phyloP scores from a whole-genome alignment of 2,329 filamentous ascomycete genomes.

The Kalaharituber pfeilii region DNA sequence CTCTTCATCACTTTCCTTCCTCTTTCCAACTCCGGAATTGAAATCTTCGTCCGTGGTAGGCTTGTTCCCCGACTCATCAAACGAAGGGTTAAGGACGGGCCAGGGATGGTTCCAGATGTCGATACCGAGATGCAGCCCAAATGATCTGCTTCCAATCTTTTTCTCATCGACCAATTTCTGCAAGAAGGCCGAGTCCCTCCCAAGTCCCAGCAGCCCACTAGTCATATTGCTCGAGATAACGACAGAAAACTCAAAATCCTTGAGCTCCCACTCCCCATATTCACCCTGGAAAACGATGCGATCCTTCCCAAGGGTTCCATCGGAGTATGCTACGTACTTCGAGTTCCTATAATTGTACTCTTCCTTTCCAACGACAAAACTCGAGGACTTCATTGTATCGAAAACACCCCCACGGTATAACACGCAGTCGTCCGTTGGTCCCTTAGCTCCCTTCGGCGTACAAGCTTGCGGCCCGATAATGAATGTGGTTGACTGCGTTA shows the following conservation, averaged over 20 bases:
- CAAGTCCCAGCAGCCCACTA: constrained; percentile 13
- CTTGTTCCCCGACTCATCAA: constrained; percentile 5
- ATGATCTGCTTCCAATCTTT: constrained; percentile 7
- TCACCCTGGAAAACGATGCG: neutral
- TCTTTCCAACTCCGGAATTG: constrained; percentile 5
- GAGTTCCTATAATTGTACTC: constrained; percentile 5
- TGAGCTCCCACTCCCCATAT: constrained; percentile 7
- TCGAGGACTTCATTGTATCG: constrained; percentile 2
- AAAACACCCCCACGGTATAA: constrained; percentile 13
- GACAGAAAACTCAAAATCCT: neutral
- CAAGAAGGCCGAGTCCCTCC: constrained; percentile 11
- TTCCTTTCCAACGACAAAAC: constrained; percentile 1
- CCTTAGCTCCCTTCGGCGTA: constrained; percentile 5
- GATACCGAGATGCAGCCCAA: constrained; percentile 15
- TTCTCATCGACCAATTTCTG: constrained; percentile 5
- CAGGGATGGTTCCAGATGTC: constrained; percentile 11
- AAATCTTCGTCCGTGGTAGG: neutral
- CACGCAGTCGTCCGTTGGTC: constrained; percentile 3
- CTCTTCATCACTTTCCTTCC: neutral
- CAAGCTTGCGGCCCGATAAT: constrained; percentile 11
- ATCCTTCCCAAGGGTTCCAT: constrained; percentile 8
- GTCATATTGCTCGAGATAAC: constrained; percentile 14
- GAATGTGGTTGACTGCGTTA: constrained; percentile 7
- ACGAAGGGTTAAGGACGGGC: constrained; percentile 10
- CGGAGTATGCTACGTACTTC: constrained; percentile 9